Base-by-base conservation (phyloP, 805 yeast species). In the Starmerella floricola region DNA sequence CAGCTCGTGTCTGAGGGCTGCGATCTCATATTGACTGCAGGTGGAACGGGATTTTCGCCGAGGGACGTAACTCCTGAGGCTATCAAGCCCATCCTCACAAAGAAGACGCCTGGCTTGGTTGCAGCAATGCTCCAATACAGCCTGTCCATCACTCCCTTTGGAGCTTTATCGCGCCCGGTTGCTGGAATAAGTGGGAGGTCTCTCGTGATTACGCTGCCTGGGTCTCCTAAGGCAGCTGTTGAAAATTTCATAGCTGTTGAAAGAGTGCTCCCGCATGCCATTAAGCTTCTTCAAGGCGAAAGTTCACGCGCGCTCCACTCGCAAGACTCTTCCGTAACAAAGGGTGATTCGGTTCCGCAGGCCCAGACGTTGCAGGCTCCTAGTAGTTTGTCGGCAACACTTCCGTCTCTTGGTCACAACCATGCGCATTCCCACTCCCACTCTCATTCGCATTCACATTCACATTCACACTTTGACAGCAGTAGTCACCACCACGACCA, bases 31-130 rank as follows among this genome's bases (percentile, higher is more conserved):
- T 32, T 72, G n/a, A 68, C 74, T 1, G 57, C 68, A 23, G 78
- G 78, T 3, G 76, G 78, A 0, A 72, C 78, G 0, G 77, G 78
- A 5, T 69, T 72, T 52, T 55, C 68, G 2, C 50, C 48, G 3
- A 51, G 60, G 6, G 78, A 72, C 53, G 52, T 59, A 6, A 71
- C 78, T 2, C 76, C 76, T 0, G 78, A 72, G 38, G 73, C 74
- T 1, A 57, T 72, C 6, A 55, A 47, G 39, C 65, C 69, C 4
- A 36, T 72, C 28, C 32, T 72, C 1, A 64, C 67, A 13, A 62
- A 56, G 40, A 62, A 64, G 32, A 73, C 76, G 0, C 70, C 73
- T 2, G 77, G 76, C 1, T 51, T 72, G 8, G 69, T 66, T 5
- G 71, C 68, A 34, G 65, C 64, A 3, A 70, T 72, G 74, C 53